Evolutionary conservation across 2,329 filamentous ascomycete species (phyloP), one percentile per base, ranked within the genome.

Genomic region (Dichotomopilus funicola): DNA sequence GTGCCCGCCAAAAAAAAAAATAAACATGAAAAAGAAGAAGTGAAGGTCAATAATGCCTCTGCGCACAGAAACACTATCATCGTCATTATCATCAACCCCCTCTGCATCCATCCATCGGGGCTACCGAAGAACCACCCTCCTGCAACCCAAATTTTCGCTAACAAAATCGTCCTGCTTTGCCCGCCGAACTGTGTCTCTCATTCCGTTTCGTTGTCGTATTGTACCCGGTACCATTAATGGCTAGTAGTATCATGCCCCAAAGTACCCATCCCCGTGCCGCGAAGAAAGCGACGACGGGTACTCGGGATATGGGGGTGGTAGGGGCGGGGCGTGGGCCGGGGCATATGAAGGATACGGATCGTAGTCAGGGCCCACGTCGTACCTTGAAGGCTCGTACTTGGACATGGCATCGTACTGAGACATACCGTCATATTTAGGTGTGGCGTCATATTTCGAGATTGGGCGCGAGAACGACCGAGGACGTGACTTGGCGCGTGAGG

Each of bases 401-500:
- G 34, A 10, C 11, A 7, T 2, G 5, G 34, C 33, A 37, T 60
- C 56, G 36, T 60, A 59, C 50, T 44, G 19, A 27, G 19, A 27
- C 19, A 27, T 27, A 27, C 19, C 19, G 19, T 27, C 19, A 27
- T 27, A 27, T 27, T 27, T 44, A 6, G 44, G 33, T 7, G 10
- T 7, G 7, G 31, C 51, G 8, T 54, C 45, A 31, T 49, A 46
- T 50, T 57, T 46, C 52, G 56, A 45, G 6, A 58, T 40, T 36
- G 61, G 56, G 27, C 71, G 71, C 2, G 67, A 63, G 61, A 68
- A 76, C 12, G 78, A 78, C 55, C 74, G 73, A 1, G 78, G 72
- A 57, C 78, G 78, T 54, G 79, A 81, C 54, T 73, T 73, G 2
- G 78, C 73, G 56, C 79, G 78, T 56, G 79, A 82, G 36, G 71